phyloP scores from a whole-genome alignment of 768 basidiomycete genomes.

The Kwoniella dendrophila region DNA sequence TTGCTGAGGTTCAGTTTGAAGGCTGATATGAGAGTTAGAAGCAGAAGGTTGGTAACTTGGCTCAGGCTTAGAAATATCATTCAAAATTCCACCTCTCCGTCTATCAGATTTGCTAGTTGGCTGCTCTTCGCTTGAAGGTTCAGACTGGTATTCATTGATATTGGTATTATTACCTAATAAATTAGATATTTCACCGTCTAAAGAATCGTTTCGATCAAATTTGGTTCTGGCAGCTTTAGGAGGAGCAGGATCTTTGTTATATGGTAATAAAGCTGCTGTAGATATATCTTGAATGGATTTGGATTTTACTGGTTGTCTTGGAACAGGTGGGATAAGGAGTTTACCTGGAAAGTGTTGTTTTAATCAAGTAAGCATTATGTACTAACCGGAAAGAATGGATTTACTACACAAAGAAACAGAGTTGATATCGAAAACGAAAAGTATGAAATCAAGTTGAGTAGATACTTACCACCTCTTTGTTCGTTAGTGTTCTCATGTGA shows the following conservation, averaged over 20 bases:
- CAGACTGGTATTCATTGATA: no score
- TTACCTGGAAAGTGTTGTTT: conserved; percentile 19
- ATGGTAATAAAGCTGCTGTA: conserved; percentile 1
- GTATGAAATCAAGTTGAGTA: no score
- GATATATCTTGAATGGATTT: not conserved
- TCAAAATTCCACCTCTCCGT: not conserved
- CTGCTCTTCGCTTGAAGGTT: not conserved
- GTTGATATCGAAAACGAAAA: no score
- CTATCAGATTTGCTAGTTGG: not conserved
- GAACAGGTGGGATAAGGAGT: conserved; percentile 26
- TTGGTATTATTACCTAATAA: conserved; percentile 2
- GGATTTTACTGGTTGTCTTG: conserved; percentile 3
- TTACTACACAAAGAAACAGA: no score
- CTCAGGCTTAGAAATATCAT: not conserved
- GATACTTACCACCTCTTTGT: no score
- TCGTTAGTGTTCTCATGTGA: no score
- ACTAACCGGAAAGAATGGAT: no score
- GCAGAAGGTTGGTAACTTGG: not conserved
- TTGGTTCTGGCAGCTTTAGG: no score
- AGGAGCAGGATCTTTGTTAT: not conserved
- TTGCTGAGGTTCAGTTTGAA: no score
- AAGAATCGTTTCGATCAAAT: conserved; percentile 1
- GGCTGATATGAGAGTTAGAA: not conserved
- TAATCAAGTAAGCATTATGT: no score
- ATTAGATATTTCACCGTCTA: conserved; percentile 10